Base-by-base conservation (phyloP, 2,329 filamentous ascomycete species). In the Polytolypa hystricis region DNA sequence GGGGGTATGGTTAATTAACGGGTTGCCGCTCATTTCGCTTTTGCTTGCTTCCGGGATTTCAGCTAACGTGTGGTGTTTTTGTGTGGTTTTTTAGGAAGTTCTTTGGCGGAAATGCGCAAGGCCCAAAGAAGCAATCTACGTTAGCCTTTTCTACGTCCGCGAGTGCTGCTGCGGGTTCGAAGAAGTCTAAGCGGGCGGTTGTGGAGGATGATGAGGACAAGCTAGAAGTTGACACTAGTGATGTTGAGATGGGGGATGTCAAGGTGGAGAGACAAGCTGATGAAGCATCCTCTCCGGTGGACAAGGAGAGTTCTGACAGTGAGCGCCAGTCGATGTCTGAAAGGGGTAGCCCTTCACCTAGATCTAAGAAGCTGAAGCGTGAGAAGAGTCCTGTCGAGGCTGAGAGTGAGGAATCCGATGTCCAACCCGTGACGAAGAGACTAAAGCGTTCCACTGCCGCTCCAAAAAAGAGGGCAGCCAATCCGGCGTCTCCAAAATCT, bases 121-220 rank as follows among this genome's bases (percentile, higher is more conserved):
- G 72, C 12, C 73, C 76, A 9, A 70, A 72, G 25, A 81, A 85
- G 56, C 85, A 94, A 58, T 80, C 83, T 1, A 91, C 79, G 48
- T 65, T 93, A 26, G 72, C 81, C 0, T 93, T 93, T 53, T 76
- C 77, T n/a, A n/a, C n/a, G n/a, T n/a, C n/a, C n/a, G n/a, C n/a
- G 23, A 37, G 52, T 28, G 52, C 49, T 28, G 77, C 75, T 33
- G 77, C 74, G 52, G 33, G 66, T 31, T 60, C 56, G 40, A 47
- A 56, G 19, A 51, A 54, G 43, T 49, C 54, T 35, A 40, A 49
- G 21, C 42, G 49, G 18, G 19, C 33, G 10, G 19, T 38, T 12
- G 40, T 41, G 16, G 50, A 56, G n/a, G 12, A 39, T 31, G 33
- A 42, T 27, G 17, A 26, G 12, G 28, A 39, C 32, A 26, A 30